Percentiles rank a stretch among this genome's conserved stretches.
Conservation (phyloP, 345 rosid species). For the Melaleuca quinquenervia region DNA sequence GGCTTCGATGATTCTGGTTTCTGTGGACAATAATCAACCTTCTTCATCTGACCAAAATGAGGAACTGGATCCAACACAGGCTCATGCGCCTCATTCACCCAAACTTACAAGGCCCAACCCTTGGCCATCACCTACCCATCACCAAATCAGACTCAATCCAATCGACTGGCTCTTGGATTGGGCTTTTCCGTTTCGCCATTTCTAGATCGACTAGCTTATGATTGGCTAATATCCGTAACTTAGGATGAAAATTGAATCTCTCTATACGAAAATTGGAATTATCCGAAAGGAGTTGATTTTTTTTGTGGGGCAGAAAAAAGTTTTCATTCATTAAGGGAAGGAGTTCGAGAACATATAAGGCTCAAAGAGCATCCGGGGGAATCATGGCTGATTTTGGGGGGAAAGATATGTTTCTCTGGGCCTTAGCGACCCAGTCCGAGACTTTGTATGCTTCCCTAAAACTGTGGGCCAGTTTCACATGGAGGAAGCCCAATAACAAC, state of each 20-base stretch:
- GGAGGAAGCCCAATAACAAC: no score
- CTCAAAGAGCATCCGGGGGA: no score
- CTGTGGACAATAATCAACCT: not conserved
- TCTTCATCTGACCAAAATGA: not conserved
- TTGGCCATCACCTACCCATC: not conserved
- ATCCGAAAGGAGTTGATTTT: not conserved
- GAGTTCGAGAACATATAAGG: no score
- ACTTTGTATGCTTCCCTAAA: no score
- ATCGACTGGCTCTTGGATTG: not conserved
- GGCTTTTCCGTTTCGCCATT: not conserved
- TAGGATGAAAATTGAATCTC: not conserved
- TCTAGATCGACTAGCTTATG: not conserved
- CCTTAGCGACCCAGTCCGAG: no score
- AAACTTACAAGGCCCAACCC: not conserved
- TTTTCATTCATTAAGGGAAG: no score
- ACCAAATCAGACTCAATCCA: not conserved
- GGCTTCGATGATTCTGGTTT: not conserved
- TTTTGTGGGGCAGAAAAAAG: no score
- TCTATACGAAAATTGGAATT: not conserved
- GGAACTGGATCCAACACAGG: not conserved
- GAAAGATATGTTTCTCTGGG: no score
- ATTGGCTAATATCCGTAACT: not conserved
- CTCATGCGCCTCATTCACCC: not conserved
- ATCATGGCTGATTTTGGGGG: no score
- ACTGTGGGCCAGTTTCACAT: no score